Evolutionary conservation across 495 filamentous ascomycete genomes (phyloP), one percentile per base, ranked within the genome.

Genomic region (Tuber calosporum): DNA sequence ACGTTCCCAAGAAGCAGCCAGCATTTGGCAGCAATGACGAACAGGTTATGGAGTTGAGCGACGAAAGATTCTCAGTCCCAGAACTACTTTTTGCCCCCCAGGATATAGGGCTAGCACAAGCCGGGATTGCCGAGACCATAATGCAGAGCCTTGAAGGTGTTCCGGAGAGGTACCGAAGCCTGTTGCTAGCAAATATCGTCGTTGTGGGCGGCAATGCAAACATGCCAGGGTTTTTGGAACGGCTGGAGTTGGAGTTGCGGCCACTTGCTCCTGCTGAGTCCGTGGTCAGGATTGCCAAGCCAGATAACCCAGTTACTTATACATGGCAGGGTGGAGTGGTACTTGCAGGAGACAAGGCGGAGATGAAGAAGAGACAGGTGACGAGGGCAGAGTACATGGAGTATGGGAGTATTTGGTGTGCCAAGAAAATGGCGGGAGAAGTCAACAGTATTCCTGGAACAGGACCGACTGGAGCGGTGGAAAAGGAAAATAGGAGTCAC

Each of bases 301-400:
- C 93, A 13, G 82, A 85, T 62, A 88, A 97, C 79, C 93, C 94
- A 1, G 87, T 97, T 76, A 88, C 87, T 48, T 93, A 88, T 69
- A 92, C 90, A 3, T 99, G 95, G 95, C 82, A 87, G 2, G 96
- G 95, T 26, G 96, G 90, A 22, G 90, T 90, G 37, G 86, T 87
- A 48, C 85, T 97, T 69, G 94, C 92, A 1, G 86, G 82, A 41
- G 88, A 95, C 80, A 86, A 85, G 71, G 86, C 89, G 48, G 82
- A 84, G 53, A 77, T 94, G 67, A 84, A 87, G 73, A 84, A 84
- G 53, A 83, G 93, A 17, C 87, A 88, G 0, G 91, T 97, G 20
- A 94, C 91, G 8, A 91, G 92, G 74, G 87, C 92, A 72, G 93
- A 99, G 80, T 98, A 98, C 82, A 88, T 92, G 69, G 95, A 99